Percentiles rank a stretch among this genome's conserved stretches.
Evolutionary conservation across 2,329 filamentous ascomycete species (phyloP).

Genomic region (Sporothrix humicola): DNA sequence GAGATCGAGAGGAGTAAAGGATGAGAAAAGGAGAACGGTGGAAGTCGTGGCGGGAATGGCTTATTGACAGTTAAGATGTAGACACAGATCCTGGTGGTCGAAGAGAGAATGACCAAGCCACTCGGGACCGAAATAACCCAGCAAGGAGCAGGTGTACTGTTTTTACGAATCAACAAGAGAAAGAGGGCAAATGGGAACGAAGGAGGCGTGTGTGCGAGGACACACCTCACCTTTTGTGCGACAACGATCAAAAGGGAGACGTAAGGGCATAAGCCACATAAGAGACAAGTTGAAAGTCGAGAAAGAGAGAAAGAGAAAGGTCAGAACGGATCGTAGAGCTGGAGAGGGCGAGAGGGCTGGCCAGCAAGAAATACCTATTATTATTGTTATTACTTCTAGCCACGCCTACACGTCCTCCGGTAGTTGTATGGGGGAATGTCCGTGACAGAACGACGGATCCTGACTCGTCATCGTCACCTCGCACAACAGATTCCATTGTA

Average conservation of each 20-base stretch:
- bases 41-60: background rate
- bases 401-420: background rate
- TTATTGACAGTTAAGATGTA: background rate
- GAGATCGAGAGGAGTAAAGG: background rate
- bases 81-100: too few species aligned
- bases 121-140: conserved; percentile 1
- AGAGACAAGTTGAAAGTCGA: background rate
- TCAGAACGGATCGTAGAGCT: background rate
- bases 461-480: conserved; percentile 21
- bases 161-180: background rate
- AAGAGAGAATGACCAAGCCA: conserved; percentile 16
- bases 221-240: background rate
- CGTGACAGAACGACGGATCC: background rate
- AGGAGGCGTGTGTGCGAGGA: background rate
- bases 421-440: conserved; percentile 3
- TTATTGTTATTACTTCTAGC: background rate
- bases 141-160: too few species aligned
- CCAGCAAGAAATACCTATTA: background rate
- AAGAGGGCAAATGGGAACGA: background rate
- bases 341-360: conserved; percentile 9
- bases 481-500: conserved; percentile 2
- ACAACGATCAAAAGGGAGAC: background rate
- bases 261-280: conserved; percentile 6
- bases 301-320: background rate
- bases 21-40: background rate